Percentiles rank a stretch among this genome's conserved stretches.
These are phyloP conservation scores for Fusarium duplospermum DNA, from an alignment of 2,329 filamentous ascomycete species.

Conservation along the genomic window DNA sequence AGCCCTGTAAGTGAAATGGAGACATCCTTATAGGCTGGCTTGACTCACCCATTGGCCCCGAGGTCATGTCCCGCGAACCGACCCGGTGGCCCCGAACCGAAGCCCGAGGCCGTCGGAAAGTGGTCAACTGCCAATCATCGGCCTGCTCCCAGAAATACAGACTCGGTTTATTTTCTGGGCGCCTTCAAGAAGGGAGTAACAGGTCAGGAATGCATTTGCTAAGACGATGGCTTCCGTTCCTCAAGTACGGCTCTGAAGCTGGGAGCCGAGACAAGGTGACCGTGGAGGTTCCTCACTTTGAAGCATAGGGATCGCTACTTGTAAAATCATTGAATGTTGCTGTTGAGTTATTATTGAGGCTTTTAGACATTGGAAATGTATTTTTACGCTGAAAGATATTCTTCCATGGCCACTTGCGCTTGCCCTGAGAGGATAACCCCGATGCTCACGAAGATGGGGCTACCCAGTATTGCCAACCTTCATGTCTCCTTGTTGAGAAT, in stretches of 20 bases:
- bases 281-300: background rate
- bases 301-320: background rate
- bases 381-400: background rate
- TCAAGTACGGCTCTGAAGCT: background rate
- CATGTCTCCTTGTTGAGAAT: too few species aligned
- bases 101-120: background rate
- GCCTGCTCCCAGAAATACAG: background rate
- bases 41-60: background rate
- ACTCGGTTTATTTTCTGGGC: background rate
- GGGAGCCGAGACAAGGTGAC: background rate
- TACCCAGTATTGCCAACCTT: too few species aligned
- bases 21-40: background rate
- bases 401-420: background rate
- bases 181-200: background rate
- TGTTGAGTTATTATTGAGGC: background rate
- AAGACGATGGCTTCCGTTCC: background rate
- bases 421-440: background rate
- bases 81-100: conserved; percentile 22
- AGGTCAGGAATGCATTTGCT: background rate
- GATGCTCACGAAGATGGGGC: background rate
- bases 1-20: too few species aligned
- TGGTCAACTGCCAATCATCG: background rate
- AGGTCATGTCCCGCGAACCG: conserved; percentile 7
- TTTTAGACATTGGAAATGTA: background rate
- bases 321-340: background rate